Evolutionary conservation across 2,329 filamentous ascomycete species (phyloP), one percentile per base, ranked within the genome.

Genomic region (Aspergillus japonicus): DNA sequence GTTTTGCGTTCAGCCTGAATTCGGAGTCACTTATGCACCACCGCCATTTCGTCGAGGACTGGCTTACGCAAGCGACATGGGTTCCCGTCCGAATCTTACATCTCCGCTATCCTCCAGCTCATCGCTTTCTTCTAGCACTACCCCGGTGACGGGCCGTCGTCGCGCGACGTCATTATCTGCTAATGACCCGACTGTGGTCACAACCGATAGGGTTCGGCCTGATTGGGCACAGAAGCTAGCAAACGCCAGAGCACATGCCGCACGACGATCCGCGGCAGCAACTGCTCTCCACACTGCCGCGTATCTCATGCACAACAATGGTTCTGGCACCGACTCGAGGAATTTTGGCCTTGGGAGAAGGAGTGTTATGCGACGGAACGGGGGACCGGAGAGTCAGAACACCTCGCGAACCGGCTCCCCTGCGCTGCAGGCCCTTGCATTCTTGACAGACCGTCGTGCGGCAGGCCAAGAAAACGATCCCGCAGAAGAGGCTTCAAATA

Each of bases 281-380:
- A 98, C 95, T 0, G 94, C 95, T 16, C 79, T 98, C 4, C 95
- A 99, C 68, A 96, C 95, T 29, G 95, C 95, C 5, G 95, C 95
- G 0, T 98, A 98, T 72, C 80, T 98, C 54, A 91, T 96, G 80
- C 88, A 88, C 8, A 79, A 81, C 24, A 71, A 78, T n/a, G 76
- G 66, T 12, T 69, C 69, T 56, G 69, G 69, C 35, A 69, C 65
- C 48, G 82, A 84, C 50, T 76, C 78, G 23, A 77, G 83, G 31
- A 73, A 78, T 5, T 87, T 88, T 62, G 76, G 82, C 14, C 80
- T 86, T 4, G 81, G 85, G 24, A 81, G 89, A 21, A 80, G 88
- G 53, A 72, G 69, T 74, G 80, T 73, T 73, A 80, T 68, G 73
- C 78, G 67, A 73, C 77, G 72, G 61, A 71, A 75, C n/a, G 73